Evolutionary conservation across 345 rosid genomes (phyloP), one percentile per base, ranked within the genome.

Genomic region (Pistacia integerrima): DNA sequence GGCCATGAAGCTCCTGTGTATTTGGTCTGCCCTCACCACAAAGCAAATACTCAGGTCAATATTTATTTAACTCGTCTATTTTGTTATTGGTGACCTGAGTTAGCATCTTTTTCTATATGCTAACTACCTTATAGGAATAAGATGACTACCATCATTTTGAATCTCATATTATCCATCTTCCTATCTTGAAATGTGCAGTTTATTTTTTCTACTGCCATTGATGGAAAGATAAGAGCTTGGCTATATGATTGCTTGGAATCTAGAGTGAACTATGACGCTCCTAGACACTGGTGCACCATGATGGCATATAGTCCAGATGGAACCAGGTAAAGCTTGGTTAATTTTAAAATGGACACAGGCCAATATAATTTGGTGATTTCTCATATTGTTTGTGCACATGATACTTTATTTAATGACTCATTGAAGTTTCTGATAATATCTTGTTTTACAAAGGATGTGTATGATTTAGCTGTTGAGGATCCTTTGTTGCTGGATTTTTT

Each of bases 141-240:
- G 52, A 55, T 20, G 57, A 60, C 67, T 69, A 51, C 58, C 20
- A 17, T 54, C 25, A 35, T 57, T 58, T 51, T 75, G 49, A 46
- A 55, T 74, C 57, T 60, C 54, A 56, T 76, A 13, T 73, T 58
- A 11, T 25, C n/a, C 41, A 36, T 25, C 59, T 72, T 57, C 55
- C 35, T 51, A 33, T 80, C 25, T 0, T 13, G 30, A 25, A 44
- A 33, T 64, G 49, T 63, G 75, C 93, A 94, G 94, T 93, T 93
- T 75, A 88, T 93, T 22, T 93, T 93, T 76, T 91, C 98, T 51
- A 93, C 98, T n/a, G 91, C 94, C 51, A 77, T 88, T 73, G 98
- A 93, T 82, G 98, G 98, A 81, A 93, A 91, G 82, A 93, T 93
- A 64, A 93, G 90, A 78, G 94, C 98, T 71, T 93, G 98, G 98